Evolutionary conservation across 179 eudicot genomes (phyloP).

Genomic region (Patellifolia procumbens): DNA sequence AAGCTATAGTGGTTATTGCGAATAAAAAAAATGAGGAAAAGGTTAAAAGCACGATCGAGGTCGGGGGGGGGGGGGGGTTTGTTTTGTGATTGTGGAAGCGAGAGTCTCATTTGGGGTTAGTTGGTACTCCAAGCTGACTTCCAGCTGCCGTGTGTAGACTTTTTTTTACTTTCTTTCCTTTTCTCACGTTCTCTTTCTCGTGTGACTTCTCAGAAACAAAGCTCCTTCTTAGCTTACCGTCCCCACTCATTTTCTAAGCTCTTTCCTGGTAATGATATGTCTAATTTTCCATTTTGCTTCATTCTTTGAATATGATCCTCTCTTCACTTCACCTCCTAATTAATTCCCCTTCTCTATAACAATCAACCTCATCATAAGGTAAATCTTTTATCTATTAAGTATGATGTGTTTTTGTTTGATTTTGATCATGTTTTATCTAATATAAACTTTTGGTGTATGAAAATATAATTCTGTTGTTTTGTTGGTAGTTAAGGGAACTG

Average conservation of each 20-base stretch:
- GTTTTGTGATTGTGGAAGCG: too few relatives aligned
- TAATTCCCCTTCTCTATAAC: neutral
- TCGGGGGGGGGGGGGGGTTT: too few relatives aligned
- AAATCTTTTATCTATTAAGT: neutral
- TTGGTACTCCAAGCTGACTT: conserved; percentile 24
- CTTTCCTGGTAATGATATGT: conserved; percentile 8
- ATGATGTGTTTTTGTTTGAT: neutral
- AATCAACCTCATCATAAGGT: conserved; percentile 17
- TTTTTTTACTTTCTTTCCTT: neutral
- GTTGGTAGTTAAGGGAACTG: neutral
- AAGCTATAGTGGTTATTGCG: too few relatives aligned
- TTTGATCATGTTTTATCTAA: neutral
- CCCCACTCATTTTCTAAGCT: conserved; percentile 10
- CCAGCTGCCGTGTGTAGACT: conserved; percentile 29
- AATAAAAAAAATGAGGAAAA: too few relatives aligned
- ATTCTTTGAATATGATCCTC: neutral
- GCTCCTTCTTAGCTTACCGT: neutral
- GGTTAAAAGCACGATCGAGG: too few relatives aligned
- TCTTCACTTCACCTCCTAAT: neutral
- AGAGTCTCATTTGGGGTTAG: neutral
- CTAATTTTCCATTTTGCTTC: conserved; percentile 4
- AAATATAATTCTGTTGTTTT: neutral
- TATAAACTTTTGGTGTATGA: neutral
- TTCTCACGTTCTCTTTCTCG: neutral
- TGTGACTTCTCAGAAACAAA: conserved; percentile 8